Conservation (phyloP, 257 asterid genomes). For the Handroanthus guayacan region DNA sequence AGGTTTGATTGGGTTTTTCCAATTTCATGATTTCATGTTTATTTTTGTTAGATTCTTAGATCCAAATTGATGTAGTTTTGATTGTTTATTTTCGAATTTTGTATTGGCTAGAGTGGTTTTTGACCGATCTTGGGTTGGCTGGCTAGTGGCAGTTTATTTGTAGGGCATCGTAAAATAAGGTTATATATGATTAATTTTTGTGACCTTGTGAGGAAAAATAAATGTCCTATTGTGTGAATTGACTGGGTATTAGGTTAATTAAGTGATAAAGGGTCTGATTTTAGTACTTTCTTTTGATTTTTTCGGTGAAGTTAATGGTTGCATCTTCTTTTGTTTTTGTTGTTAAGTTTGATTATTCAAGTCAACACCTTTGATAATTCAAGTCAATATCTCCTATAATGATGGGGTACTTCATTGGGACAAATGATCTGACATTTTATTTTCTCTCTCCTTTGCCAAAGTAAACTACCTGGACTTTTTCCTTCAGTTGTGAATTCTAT, state of each 20-base stretch:
- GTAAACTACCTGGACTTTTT: neutral
- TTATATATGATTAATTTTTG: neutral
- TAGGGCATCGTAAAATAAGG: neutral
- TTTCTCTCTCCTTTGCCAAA: neutral
- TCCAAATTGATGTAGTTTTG: constrained; percentile 30
- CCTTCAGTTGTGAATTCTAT: neutral
- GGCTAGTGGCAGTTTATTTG: neutral
- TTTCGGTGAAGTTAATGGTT: neutral
- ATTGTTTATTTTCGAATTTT: constrained; percentile 1
- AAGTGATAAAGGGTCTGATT: neutral
- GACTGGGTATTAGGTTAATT: neutral
- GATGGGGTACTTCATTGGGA: constrained; percentile 1
- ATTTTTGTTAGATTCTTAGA: constrained; percentile 26
- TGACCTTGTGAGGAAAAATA: neutral
- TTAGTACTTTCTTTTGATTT: neutral
- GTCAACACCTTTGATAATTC: neutral
- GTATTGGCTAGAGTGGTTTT: neutral
- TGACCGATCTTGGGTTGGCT: constrained; percentile 26
- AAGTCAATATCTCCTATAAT: neutral
- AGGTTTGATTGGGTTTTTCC: neutral
- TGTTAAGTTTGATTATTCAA: neutral
- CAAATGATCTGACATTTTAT: neutral
- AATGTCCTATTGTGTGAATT: neutral
- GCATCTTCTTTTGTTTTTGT: neutral
- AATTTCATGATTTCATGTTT: neutral